Evolutionary conservation across 768 basidiomycete genomes (phyloP), one percentile per base, ranked within the genome.

Genomic region (Leccinum longicurvipes): DNA sequence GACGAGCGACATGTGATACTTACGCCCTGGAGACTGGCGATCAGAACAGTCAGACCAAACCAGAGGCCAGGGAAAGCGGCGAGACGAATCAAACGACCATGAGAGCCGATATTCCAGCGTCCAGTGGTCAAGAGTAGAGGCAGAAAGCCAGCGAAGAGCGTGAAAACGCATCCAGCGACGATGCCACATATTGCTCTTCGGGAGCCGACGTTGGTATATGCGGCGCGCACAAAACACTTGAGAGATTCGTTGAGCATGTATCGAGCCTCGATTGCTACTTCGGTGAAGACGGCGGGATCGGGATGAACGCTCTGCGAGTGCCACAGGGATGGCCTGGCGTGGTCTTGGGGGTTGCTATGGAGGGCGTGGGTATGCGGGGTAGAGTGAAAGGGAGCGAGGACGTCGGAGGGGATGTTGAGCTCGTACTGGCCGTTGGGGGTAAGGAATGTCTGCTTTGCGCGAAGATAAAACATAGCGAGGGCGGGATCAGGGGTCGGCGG

Each of bases 371-470:
- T 70, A 12, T 72, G 70, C 23, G 77, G 72, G 6, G 74, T 61
- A 1, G 65, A 66, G 58, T 84, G 80, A 63, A 85, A 81, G 12
- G 84, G 82, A 1, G 84, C 79, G 31, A 90, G 81, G 28, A 86
- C 70, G 50, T 82, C 80, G 9, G 85, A 85, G 11, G 86, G 79
- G 24, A 91, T 79, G 58, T 86, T 80, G 62, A 91, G 83, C 59
- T 89, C 87, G 63, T 87, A 91, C 42, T 79, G 76, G 46, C 84
- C 82, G 54, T 81, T 81, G 19, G 87, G 87, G 3, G 84, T 86
- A 59, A 91, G 82, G 67, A 92, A 92, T 1, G 89, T 91, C 65
- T 88, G 82, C 61, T 89, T 90, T 10, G 89, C 89, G 34, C 89
- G 84, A 3, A 81, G 74, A 65, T 88, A 92, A 72, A 90, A 91